phyloP scores from a whole-genome alignment of 208 protist genomes.

The Trypanosoma melophagium region DNA sequence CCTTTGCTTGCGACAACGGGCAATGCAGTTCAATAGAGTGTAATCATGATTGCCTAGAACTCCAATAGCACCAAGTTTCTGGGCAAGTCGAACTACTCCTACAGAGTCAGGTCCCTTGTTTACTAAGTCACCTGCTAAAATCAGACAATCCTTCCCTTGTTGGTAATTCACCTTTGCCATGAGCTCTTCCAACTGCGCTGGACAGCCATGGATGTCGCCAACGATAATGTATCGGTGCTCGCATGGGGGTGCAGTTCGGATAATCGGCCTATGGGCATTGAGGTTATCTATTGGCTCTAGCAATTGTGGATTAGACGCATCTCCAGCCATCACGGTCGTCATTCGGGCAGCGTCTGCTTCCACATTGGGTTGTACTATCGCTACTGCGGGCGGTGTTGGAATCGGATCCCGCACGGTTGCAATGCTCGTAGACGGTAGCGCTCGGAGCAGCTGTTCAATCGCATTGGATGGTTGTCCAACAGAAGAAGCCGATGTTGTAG shows the following conservation, averaged over 20 bases:
- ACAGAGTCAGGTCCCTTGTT: constrained; percentile 89
- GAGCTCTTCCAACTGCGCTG: constrained; percentile 73
- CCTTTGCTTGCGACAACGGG: constrained; percentile 31
- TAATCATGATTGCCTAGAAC: constrained; percentile 91
- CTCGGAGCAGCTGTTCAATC: constrained; percentile 11
- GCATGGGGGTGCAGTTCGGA: constrained; percentile 57
- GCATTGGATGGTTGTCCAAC: not conserved
- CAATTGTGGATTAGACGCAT: constrained; percentile 42
- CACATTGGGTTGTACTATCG: constrained; percentile 9
- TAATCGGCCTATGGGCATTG: constrained; percentile 53
- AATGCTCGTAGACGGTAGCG: constrained; percentile 8
- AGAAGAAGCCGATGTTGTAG: not conserved
- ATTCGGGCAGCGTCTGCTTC: constrained; percentile 11
- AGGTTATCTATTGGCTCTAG: constrained; percentile 67
- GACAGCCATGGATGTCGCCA: constrained; percentile 90
- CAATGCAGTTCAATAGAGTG: constrained; percentile 75
- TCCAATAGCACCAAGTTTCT: constrained; percentile 63
- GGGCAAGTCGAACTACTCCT: constrained; percentile 65
- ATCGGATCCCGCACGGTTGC: constrained; percentile 18
- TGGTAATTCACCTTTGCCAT: constrained; percentile 81
- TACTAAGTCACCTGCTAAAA: constrained; percentile 87
- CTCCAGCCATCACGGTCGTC: constrained; percentile 17
- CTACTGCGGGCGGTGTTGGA: constrained; percentile 15
- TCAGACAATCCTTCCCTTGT: constrained; percentile 68
- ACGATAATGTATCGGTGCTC: constrained; percentile 77